Percentiles rank a stretch among this genome's conserved stretches.
Evolutionary conservation across 257 asterid genomes (phyloP).

Genomic region (Nyctanthes arbortristis): DNA sequence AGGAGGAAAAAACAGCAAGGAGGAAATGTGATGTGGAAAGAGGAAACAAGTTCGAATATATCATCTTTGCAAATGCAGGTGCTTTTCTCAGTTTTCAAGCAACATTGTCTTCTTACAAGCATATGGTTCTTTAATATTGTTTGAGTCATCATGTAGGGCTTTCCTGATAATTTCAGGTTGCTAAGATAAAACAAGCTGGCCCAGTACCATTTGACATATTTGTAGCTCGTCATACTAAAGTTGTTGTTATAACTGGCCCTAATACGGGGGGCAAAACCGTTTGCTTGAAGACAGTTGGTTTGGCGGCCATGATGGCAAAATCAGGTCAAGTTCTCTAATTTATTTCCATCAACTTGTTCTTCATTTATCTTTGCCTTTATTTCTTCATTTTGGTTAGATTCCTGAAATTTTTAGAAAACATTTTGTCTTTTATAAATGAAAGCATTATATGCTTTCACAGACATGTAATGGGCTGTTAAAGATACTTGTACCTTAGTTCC

Average conservation of each 20-base stretch:
- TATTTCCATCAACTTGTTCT: constrained; percentile 6
- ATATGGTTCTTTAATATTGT: background rate
- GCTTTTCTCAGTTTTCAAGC: constrained; percentile 4
- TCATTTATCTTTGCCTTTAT: constrained; percentile 4
- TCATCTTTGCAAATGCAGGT: constrained; percentile 78
- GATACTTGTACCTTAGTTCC: background rate
- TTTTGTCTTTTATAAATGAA: constrained; percentile 1
- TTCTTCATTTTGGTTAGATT: constrained; percentile 1
- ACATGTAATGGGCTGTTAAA: background rate
- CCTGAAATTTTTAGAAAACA: background rate
- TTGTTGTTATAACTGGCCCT: constrained; percentile 88
- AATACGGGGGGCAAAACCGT: constrained; percentile 99
- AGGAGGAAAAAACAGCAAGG: constrained; percentile 79
- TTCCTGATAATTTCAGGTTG: constrained; percentile 55
- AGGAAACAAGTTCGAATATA: constrained; percentile 44
- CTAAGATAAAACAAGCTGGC: constrained; percentile 59
- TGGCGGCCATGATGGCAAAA: constrained; percentile 99
- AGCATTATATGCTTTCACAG: constrained; percentile 1
- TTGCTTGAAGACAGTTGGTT: constrained; percentile 89
- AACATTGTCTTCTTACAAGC: constrained; percentile 15
- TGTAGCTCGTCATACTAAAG: constrained; percentile 61
- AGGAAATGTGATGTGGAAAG: constrained; percentile 44
- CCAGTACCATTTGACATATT: constrained; percentile 86
- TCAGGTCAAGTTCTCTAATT: constrained; percentile 58
- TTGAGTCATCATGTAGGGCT: constrained; percentile 18